Percentiles rank a stretch among this genome's conserved stretches.
Conservation (phyloP, 352 stramenopile species). For the Achlya hypogyna region DNA sequence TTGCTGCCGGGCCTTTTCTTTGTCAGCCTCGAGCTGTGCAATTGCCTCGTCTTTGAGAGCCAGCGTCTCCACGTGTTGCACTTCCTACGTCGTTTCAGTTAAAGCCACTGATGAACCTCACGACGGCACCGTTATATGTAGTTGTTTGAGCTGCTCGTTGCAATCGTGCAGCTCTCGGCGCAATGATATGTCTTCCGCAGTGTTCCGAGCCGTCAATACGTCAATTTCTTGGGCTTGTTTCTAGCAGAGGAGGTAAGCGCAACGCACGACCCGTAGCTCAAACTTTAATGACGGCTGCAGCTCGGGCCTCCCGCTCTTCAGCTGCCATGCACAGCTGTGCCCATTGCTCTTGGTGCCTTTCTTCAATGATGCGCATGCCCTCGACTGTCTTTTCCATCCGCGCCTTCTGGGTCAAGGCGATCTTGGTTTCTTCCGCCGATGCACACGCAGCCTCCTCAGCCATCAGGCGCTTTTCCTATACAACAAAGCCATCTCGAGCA, state of each 20-base stretch:
- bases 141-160: neutral
- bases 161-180: neutral
- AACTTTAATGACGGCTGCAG: neutral
- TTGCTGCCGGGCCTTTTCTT: constrained; percentile 12
- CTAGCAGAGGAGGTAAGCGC: neutral
- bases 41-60: constrained; percentile 3
- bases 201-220: neutral
- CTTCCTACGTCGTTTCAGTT: constrained; percentile 19
- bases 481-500: neutral
- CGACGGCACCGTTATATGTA: neutral
- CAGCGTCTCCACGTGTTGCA: neutral
- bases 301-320: neutral
- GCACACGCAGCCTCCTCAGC: neutral
- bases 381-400: neutral
- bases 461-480: constrained; percentile 12
- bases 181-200: neutral
- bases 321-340: neutral
- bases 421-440: neutral
- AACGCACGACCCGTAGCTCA: neutral
- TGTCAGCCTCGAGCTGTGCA: neutral
- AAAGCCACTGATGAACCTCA: neutral
- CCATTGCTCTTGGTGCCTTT: neutral
- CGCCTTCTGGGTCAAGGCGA: neutral
- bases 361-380: neutral
- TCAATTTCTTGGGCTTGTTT: neutral